A percentile compares a stretch with the other conserved stretches of the same genome.
Evolutionary conservation across 2,329 filamentous ascomycete genomes (phyloP).

Genomic region (Fusarium virguliforme): DNA sequence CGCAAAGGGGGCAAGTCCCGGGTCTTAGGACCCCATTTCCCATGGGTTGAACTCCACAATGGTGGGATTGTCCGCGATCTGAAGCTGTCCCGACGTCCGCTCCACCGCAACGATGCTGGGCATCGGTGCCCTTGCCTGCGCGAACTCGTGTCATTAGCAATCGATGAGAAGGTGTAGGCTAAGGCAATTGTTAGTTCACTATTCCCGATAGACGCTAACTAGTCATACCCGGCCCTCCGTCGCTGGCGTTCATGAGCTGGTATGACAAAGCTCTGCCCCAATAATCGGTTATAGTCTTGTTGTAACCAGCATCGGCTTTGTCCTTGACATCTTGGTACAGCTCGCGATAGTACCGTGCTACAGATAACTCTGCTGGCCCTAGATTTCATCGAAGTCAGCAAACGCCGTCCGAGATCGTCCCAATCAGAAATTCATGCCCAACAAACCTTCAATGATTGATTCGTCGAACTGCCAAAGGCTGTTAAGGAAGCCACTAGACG

Average conservation of each 20-base stretch:
- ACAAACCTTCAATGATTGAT: slow-evolving; percentile 52
- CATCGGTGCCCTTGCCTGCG: slow-evolving; percentile 75
- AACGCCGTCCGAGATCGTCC: no score
- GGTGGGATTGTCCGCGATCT: slow-evolving; percentile 77
- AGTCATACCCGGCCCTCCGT: slow-evolving; percentile 70
- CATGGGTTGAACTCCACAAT: slow-evolving; percentile 85
- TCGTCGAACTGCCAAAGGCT: slow-evolving; percentile 40
- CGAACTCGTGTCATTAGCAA: slow-evolving; percentile 71
- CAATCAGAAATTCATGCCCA: no score
- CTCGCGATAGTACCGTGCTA: slow-evolving; percentile 71
- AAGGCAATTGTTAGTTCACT: slow-evolving; percentile 21
- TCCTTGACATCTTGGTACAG: slow-evolving; percentile 70
- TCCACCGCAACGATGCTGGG: slow-evolving; percentile 82
- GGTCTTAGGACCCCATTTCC: slow-evolving; percentile 85
- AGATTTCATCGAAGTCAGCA: background rate
- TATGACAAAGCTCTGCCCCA: slow-evolving; percentile 85
- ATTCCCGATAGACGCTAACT: background rate
- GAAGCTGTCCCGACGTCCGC: slow-evolving; percentile 72
- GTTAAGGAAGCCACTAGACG: slow-evolving; percentile 30
- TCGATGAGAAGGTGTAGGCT: slow-evolving; percentile 84
- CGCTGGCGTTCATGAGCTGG: slow-evolving; percentile 80
- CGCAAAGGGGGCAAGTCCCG: slow-evolving; percentile 79
- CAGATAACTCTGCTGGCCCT: slow-evolving; percentile 34
- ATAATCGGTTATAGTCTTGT: slow-evolving; percentile 81
- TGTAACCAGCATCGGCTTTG: slow-evolving; percentile 75